Evolutionary conservation across 306 rosid genomes (phyloP), one percentile per base, ranked within the genome.

Genomic region (Hippophae rhamnoides): DNA sequence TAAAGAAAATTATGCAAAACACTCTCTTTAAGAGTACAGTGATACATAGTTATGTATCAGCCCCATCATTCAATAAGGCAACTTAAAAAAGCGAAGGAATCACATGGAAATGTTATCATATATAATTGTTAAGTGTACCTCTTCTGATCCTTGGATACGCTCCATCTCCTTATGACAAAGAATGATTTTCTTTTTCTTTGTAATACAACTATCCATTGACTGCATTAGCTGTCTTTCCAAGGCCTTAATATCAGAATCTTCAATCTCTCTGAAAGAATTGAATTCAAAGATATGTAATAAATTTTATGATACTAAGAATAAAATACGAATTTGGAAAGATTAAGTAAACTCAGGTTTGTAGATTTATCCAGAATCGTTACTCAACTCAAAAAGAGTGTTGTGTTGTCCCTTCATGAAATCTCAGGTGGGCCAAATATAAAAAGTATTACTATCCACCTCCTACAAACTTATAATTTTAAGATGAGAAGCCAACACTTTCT

Each of bases 151-250:
- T 64, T 81, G 97, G 58, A 74, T 72, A 61, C 74, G 77, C 61
- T 81, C 84, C 84, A 89, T 76, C 81, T 86, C 89, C 80, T 69
- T 84, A 70, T 86, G 92, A 43, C 72, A 62, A 10, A 86, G 90
- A 72, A 82, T 81, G 55, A 86, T 86, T 57, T 78, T 84, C 86
- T 89, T 89, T 62, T 89, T 89, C 86, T 84, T 89, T 57, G 76
- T 54, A 52, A 82, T 61, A 40, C 86, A 81, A 74, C 79, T 82
- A 80, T 89, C 95, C 13, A 89, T 74, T 18, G 93, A 86, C 50
- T 89, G 95, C 89, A 89, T 78, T 7, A 89, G 80, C 49, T 89
- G 95, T 69, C 89, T 78, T 61, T 86, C 97, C 83, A 86, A 75
- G 47, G 72, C 77, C 81, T 82, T 86, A 61, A 89, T 86, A 67